Percentiles rank a stretch among this genome's conserved stretches.
phyloP scores from a whole-genome alignment of 768 basidiomycete species.

The Mycena indigotica region DNA sequence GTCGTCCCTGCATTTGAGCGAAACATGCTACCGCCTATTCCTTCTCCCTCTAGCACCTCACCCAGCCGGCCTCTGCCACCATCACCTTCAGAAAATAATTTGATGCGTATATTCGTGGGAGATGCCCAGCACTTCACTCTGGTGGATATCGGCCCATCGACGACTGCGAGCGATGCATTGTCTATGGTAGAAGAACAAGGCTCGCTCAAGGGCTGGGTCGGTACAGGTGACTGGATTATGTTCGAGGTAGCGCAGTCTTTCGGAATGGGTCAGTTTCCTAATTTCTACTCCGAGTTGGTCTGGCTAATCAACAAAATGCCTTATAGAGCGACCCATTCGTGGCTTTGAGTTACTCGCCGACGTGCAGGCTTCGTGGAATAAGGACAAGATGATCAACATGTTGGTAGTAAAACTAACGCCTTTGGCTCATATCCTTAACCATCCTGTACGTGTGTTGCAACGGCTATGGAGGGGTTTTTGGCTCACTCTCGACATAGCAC shows the following conservation, averaged over 20 bases:
- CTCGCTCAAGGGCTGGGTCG: conserved; percentile 59
- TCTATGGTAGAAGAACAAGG: conserved; percentile 66
- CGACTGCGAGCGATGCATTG: conserved; percentile 75
- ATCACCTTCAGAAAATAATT: conserved; percentile 40
- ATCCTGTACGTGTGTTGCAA: conserved; percentile 47
- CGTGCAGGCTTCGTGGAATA: conserved; percentile 86
- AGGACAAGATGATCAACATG: conserved; percentile 75
- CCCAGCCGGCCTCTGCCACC: conserved; percentile 1
- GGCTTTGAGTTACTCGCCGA: conserved; percentile 83
- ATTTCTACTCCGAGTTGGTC: not conserved
- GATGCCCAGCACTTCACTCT: conserved; percentile 75
- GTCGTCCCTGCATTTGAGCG: conserved; percentile 8
- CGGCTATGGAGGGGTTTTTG: conserved; percentile 2
- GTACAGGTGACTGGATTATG: conserved; percentile 80
- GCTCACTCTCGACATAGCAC: conserved; percentile 30
- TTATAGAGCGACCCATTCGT: conserved; percentile 83
- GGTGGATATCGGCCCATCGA: conserved; percentile 68
- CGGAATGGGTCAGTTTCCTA: conserved; percentile 83
- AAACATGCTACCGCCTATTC: conserved; percentile 7
- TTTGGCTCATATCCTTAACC: conserved; percentile 59
- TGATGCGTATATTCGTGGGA: conserved; percentile 77
- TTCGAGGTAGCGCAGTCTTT: conserved; percentile 90
- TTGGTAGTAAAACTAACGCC: conserved; percentile 79
- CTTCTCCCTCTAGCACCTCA: conserved; percentile 6
- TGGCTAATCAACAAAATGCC: conserved; percentile 14